These are phyloP conservation scores for Solanum sitiens DNA, from an alignment of 257 asterid species.

Conservation along the genomic window DNA sequence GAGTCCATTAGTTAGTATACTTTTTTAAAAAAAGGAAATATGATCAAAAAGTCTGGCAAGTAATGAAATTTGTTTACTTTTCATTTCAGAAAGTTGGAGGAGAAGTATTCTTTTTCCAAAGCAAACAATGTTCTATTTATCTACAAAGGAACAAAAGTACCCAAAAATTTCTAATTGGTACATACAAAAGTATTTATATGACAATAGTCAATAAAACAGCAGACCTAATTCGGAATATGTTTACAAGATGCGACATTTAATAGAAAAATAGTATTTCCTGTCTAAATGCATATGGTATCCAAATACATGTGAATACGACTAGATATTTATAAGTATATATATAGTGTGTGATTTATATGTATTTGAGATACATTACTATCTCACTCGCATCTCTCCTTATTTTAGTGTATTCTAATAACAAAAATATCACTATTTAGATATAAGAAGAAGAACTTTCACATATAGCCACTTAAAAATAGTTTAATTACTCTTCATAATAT, in stretches of 20 bases:
- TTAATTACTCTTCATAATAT: too few species aligned
- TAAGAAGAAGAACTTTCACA: too few species aligned
- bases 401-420: accelerated
- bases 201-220: not conserved
- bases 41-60: not conserved
- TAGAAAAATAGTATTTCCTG: not conserved
- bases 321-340: accelerated
- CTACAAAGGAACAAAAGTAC: not conserved
- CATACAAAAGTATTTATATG: not conserved
- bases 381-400: not conserved
- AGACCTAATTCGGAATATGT: not conserved
- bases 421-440: too few species aligned
- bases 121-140: not conserved
- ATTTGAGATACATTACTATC: too few species aligned
- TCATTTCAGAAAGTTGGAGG: not conserved
- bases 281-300: accelerated
- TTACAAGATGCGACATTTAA: not conserved
- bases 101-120: not conserved
- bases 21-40: not conserved
- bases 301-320: accelerated
- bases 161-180: not conserved
- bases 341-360: accelerated
- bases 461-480: too few species aligned
- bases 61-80: not conserved
- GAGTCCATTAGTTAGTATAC: not conserved